A percentile compares a stretch with the other conserved stretches of the same genome.
Conservation (phyloP, 1,284 basidiomycete genomes). For the Boletus sp. region DNA sequence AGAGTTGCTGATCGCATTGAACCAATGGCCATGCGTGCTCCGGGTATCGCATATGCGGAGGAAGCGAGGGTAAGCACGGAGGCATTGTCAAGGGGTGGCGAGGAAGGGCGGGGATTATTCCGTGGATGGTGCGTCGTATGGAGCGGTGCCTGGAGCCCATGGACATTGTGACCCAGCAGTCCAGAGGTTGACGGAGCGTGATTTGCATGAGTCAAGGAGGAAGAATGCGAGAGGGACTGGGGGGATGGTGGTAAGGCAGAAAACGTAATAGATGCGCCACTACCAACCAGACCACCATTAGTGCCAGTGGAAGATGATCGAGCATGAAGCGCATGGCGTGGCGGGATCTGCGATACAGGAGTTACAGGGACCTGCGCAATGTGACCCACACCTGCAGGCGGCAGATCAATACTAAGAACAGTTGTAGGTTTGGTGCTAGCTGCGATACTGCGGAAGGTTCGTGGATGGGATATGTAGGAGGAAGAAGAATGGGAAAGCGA, state of each 20-base stretch:
- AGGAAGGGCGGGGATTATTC: slow-evolving; percentile 90
- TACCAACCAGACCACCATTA: slow-evolving; percentile 38
- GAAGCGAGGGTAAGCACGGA: slow-evolving; percentile 90
- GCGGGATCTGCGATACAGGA: slow-evolving; percentile 42
- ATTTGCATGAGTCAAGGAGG: slow-evolving; percentile 37
- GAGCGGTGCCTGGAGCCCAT: slow-evolving; percentile 70
- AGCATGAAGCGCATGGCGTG: slow-evolving; percentile 51
- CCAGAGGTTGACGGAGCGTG: slow-evolving; percentile 25
- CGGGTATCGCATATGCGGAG: slow-evolving; percentile 78
- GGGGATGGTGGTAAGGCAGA: slow-evolving; percentile 57
- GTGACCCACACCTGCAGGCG: slow-evolving; percentile 76
- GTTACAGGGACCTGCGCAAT: slow-evolving; percentile 82
- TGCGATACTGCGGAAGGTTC: slow-evolving; percentile 75
- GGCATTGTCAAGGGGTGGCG: slow-evolving; percentile 87
- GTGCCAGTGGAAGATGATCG: slow-evolving; percentile 56
- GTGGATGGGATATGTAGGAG: slow-evolving; percentile 74
- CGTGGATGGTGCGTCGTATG: slow-evolving; percentile 90
- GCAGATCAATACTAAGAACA: slow-evolving; percentile 80
- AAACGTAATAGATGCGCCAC: slow-evolving; percentile 64
- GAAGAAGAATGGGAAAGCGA: slow-evolving; percentile 77
- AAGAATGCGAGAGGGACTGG: slow-evolving; percentile 44
- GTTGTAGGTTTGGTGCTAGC: slow-evolving; percentile 96
- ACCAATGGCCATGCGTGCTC: slow-evolving; percentile 39
- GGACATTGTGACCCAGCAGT: slow-evolving; percentile 21
- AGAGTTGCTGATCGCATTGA: slow-evolving; percentile 44